phyloP scores from a whole-genome alignment of 2,329 filamentous ascomycete genomes.

The Ophiocordyceps australis region DNA sequence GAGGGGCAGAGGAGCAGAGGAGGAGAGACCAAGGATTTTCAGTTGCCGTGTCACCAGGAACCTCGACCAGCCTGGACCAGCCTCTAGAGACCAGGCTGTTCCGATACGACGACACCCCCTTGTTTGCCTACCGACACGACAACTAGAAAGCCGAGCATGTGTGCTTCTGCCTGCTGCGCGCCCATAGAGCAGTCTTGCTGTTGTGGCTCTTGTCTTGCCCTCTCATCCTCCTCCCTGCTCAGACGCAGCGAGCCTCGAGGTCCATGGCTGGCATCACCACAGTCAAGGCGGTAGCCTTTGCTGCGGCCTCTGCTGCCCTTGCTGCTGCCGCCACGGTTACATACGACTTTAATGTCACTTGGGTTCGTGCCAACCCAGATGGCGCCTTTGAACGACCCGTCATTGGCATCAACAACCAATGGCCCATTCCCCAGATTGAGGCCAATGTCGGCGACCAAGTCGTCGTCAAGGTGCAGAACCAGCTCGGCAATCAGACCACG shows the following conservation, averaged over 20 bases:
- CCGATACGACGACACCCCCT: no score
- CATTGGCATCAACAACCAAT: slow-evolving; percentile 61
- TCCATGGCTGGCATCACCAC: slow-evolving; percentile 5
- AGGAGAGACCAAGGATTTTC: no score
- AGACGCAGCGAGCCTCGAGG: no score
- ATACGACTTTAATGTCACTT: slow-evolving; percentile 51
- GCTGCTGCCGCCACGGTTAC: slow-evolving; percentile 24
- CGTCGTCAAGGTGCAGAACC: slow-evolving; percentile 39
- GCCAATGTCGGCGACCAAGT: slow-evolving; percentile 44
- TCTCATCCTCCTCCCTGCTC: not conserved
- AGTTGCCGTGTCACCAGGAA: no score
- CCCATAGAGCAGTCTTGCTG: no score
- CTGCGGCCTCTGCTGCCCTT: slow-evolving; percentile 5
- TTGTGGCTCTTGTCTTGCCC: not conserved
- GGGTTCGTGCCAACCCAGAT: slow-evolving; percentile 58
- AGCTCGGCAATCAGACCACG: slow-evolving; percentile 42
- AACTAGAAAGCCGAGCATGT: no score
- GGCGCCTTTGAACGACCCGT: slow-evolving; percentile 42
- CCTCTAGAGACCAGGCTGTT: no score
- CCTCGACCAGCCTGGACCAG: no score
- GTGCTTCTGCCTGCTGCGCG: no score
- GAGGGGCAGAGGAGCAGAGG: no score
- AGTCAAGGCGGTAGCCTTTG: slow-evolving; percentile 4
- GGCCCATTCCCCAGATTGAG: slow-evolving; percentile 52
- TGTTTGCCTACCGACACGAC: no score